Evolutionary conservation across 2,329 filamentous ascomycete species (phyloP).

Genomic region (Colletotrichum camelliae): DNA sequence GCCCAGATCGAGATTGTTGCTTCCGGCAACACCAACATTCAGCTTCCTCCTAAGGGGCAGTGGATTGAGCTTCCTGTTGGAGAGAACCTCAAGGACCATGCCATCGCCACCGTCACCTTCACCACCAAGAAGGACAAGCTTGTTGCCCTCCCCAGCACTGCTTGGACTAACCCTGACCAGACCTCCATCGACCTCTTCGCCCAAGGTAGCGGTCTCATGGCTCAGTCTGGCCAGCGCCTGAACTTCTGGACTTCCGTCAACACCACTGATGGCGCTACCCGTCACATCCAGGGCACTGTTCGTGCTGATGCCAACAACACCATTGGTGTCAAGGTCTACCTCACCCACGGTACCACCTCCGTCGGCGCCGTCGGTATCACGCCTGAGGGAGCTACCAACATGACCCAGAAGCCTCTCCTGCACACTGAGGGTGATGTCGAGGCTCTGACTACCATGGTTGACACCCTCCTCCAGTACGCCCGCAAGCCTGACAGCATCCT

Average conservation of each 20-base stretch:
- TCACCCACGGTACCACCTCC: constrained; percentile 55
- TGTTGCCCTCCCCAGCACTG: constrained; percentile 14
- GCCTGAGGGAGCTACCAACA: constrained; percentile 43
- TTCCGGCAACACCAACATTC: constrained; percentile 45
- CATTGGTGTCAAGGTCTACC: constrained; percentile 53
- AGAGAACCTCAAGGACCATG: constrained; percentile 39
- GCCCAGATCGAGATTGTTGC: constrained; percentile 50
- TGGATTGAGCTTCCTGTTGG: constrained; percentile 47
- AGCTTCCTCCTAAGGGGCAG: constrained; percentile 25
- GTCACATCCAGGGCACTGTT: constrained; percentile 51
- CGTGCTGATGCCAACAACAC: constrained; percentile 45
- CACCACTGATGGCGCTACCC: constrained; percentile 42
- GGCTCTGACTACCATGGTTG: constrained; percentile 31
- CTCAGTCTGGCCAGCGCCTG: constrained; percentile 51
- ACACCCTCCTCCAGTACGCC: constrained; percentile 29
- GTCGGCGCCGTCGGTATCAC: constrained; percentile 48
- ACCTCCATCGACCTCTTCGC: constrained; percentile 37
- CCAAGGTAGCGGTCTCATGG: constrained; percentile 41
- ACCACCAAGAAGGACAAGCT: constrained; percentile 32
- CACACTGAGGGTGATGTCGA: constrained; percentile 35
- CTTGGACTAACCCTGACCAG: constrained; percentile 32
- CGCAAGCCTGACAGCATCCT: constrained; percentile 26
- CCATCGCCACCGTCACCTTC: constrained; percentile 31
- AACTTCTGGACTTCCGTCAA: constrained; percentile 52
- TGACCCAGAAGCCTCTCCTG: constrained; percentile 40